Base-by-base conservation (phyloP, 805 yeast species). In the Yamadazyma nakazawae region DNA sequence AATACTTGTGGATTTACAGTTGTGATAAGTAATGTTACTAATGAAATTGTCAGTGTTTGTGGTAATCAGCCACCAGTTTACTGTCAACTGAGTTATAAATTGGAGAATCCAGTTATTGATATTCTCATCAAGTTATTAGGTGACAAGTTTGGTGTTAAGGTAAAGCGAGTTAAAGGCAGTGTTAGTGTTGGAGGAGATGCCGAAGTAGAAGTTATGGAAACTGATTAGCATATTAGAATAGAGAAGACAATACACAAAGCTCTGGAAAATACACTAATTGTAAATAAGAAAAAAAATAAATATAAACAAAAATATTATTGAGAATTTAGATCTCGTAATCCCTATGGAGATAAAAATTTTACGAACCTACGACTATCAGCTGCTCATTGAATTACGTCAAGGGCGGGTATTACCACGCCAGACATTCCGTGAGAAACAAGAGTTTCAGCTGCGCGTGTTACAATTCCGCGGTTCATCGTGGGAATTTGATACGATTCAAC, bases 1-100 rank as follows among this genome's bases (percentile, higher is more conserved):
- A 89, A 92, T 12, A 82, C 96, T 63, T 95, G 87, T 66, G 75
- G 82, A 51, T 72, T 87, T 37, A 90, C 98, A 5, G 80, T 94
- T 42, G 58, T 70, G 3, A 65, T 70, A 18, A 66, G 74, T 39
- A 64, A 69, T 5, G 57, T 60, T 47, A 63, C 70, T 49, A 58
- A 70, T 41, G 94, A 87, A 63, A 70, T 86, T 14, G 65, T 91
- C 47, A 79, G 96, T 62, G 75, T 92, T 53, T 80, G 92, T 24
- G 47, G 47, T 2, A 74, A 84, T 21, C 76, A 82, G 44, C 76
- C 78, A 49, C 91, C 97, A 56, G 80, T 88, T 55, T 94, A 96
- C 94, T 85, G 87, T 37, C 97, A 91, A 62, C 88, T 96, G 24
- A 71, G 78, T 36, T 82, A 73, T 67, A 84, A 84, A 64, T 67